Evolutionary conservation across 441 rosid species (phyloP).

Genomic region (Breynia disticha): DNA sequence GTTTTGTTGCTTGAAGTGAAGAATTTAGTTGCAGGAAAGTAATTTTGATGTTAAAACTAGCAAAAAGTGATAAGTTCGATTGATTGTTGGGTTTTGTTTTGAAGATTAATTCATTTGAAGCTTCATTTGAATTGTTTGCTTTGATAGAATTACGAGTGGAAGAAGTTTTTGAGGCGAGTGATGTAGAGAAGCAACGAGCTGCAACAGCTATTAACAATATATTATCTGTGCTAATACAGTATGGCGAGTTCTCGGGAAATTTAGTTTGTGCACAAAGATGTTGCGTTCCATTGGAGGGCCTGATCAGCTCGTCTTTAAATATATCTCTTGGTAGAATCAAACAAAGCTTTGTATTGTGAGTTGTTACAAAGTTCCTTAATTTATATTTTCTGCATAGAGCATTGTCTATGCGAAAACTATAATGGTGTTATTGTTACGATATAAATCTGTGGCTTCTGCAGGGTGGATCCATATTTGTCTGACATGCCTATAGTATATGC

Average conservation of each 20-base stretch:
- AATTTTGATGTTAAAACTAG: no score
- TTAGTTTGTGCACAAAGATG: slow-evolving; percentile 52
- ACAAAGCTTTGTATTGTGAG: slow-evolving; percentile 99
- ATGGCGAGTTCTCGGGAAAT: slow-evolving; percentile 52
- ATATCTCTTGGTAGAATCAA: slow-evolving; percentile 98
- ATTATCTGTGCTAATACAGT: slow-evolving; percentile 47
- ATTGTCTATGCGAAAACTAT: slow-evolving; percentile 17
- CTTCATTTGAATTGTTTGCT: slow-evolving; percentile 6
- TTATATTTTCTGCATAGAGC: slow-evolving; percentile 10
- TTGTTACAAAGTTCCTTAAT: slow-evolving; percentile 32
- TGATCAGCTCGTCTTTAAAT: slow-evolving; percentile 53
- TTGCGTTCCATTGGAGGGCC: slow-evolving; percentile 30
- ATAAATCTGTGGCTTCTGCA: slow-evolving; percentile 27
- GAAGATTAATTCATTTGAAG: not conserved
- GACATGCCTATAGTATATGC: slow-evolving; percentile 82
- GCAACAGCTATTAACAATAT: slow-evolving; percentile 36
- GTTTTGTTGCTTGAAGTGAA: not conserved
- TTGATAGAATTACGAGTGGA: slow-evolving; percentile 42
- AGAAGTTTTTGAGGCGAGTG: slow-evolving; percentile 64
- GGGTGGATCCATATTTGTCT: slow-evolving; percentile 60
- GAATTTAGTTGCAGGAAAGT: no score
- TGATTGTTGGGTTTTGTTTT: no score
- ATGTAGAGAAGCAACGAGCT: slow-evolving; percentile 54
- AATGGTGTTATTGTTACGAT: slow-evolving; percentile 13
- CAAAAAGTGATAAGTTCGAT: no score